Evolutionary conservation across 441 rosid species (phyloP), one percentile per base, ranked within the genome.

Genomic region (Pelargonium fulgidum): DNA sequence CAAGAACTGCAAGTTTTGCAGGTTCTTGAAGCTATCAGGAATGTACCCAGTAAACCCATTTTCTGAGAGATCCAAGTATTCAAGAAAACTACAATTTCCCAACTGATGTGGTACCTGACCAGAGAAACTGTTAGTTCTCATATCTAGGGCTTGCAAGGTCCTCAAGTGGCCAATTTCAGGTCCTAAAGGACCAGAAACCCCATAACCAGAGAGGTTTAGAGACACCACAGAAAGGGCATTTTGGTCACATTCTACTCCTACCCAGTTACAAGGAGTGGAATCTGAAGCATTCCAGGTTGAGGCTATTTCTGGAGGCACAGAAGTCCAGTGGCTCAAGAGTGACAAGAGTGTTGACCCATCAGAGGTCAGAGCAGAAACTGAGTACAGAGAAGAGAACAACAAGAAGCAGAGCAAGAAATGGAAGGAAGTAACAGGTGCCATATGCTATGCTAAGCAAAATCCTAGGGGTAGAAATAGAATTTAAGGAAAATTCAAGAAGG

Each of bases 241-340:
- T 1, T 13, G 16, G 71, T 86, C 83, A 76, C 95, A 88, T 5
- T 16, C 68, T 33, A 92, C 68, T 65, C 96, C 95, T 5, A 75
- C 65, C 98, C 96, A 92, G 12, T 77, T 70, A 78, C 98, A 90
- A 0, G 91, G 90, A 73, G 73, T 81, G 47, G 84, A 20, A 56
- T 82, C 78, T 2, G 92, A 80, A 66, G 85, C 62, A 72, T 81
- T 84, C 95, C 96, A 92, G 44, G 79, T 73, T 1, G 84, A 87
- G 59, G 69, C 16, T 4, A 89, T 33, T 12, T 78, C 6, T 67
- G 82, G 36, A 64, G 93, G 93, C 41, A 80, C 66, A 20, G 71
- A 63, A 4, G 68, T 78, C 82, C 89, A 84, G 65, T 71, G 84
- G 11, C 70, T 69, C 77, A 79, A 52, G 66, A 88, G 84, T 0